Evolutionary conservation across 164 flowering plant genomes (phyloP).

Genomic region (Pachysandra terminalis): DNA sequence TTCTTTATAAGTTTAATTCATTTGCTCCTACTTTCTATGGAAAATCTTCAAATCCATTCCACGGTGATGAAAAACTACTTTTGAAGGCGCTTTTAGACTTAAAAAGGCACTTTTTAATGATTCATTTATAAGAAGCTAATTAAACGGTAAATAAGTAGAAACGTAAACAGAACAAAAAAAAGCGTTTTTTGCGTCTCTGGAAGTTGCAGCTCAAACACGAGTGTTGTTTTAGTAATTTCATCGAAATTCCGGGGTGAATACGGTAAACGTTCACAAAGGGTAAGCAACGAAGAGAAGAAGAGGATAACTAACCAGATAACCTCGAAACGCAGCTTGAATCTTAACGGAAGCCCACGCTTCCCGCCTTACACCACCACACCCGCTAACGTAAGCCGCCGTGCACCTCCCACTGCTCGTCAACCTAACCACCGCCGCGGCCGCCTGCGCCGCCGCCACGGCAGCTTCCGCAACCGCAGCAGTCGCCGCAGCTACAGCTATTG

Average conservation of each 20-base stretch:
- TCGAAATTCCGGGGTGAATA: constrained; percentile 2
- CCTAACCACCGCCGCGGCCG: constrained; percentile 79
- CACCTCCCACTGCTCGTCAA: constrained; percentile 45
- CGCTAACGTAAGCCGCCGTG: constrained; percentile 15
- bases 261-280: background rate
- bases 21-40: too few relatives aligned
- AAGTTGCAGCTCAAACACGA: background rate
- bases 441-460: constrained; percentile 78
- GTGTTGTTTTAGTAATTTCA: background rate
- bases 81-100: too few relatives aligned
- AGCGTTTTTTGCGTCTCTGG: background rate
- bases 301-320: constrained; percentile 57
- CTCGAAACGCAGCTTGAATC: constrained; percentile 80
- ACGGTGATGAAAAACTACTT: too few relatives aligned
- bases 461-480: constrained; percentile 89
- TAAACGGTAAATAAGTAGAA: background rate
- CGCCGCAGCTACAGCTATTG: constrained; percentile 89
- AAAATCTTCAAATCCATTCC: too few relatives aligned
- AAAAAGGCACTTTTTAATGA: too few relatives aligned
- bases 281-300: background rate
- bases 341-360: constrained; percentile 50
- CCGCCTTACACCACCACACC: constrained; percentile 17
- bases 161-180: background rate
- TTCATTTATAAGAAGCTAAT: too few relatives aligned
- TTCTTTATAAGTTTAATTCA: too few relatives aligned